Evolutionary conservation across 192 early-diverging fungal species (phyloP).

Genomic region (Coemansia sp.): DNA sequence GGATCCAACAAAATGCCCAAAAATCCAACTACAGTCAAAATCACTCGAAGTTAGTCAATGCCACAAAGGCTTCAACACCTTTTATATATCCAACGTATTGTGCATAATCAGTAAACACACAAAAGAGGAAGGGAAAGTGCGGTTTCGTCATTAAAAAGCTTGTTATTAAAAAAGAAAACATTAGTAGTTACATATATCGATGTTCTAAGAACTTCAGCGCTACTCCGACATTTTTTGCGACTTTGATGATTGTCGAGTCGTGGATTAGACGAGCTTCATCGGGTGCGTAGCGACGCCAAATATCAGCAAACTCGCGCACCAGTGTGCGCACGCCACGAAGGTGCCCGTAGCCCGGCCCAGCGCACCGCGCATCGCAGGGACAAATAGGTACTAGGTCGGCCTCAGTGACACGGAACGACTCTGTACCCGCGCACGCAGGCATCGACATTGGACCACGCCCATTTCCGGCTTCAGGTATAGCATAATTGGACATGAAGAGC

Average conservation of each 20-base stretch:
- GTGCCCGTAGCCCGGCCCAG: slow-evolving; percentile 58
- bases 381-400: slow-evolving; percentile 35
- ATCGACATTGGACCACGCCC: neutral
- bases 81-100: too few relatives aligned
- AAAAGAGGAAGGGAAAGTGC: too few relatives aligned
- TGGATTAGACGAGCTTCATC: slow-evolving; percentile 42
- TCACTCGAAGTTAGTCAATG: too few relatives aligned
- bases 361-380: slow-evolving; percentile 39
- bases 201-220: slow-evolving; percentile 33
- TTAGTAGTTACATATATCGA: slow-evolving; percentile 21
- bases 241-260: slow-evolving; percentile 26
- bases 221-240: slow-evolving; percentile 42
- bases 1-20: too few relatives aligned
- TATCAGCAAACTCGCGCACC: slow-evolving; percentile 56
- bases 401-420: slow-evolving; percentile 35
- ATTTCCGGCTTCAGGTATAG: neutral
- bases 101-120: too few relatives aligned
- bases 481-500: slow-evolving; percentile 12
- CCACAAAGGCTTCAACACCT: too few relatives aligned
- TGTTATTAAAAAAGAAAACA: neutral
- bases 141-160: neutral
- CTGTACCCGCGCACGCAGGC: neutral
- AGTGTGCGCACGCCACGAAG: slow-evolving; percentile 55
- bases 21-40: too few relatives aligned
- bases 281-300: slow-evolving; percentile 56